A percentile compares a stretch with the other conserved stretches of the same genome.
Evolutionary conservation across 78 protist genomes (phyloP).

Genomic region (Speleostelium caveatum): DNA sequence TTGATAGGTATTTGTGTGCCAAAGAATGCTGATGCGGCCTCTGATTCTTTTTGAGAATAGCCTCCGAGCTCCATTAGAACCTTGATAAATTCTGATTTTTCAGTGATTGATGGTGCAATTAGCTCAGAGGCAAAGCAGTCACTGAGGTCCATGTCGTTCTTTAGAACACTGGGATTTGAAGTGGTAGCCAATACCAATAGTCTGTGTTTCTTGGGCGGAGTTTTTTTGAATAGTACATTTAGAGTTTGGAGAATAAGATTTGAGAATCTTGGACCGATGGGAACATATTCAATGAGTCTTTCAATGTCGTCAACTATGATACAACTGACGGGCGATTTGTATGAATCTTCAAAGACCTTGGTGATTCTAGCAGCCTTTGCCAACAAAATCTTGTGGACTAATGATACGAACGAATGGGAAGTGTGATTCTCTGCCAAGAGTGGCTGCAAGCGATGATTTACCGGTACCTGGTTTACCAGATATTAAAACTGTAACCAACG

Average conservation of each 20-base stretch:
- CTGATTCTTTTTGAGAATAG: slow-evolving; percentile 47
- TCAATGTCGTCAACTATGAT: slow-evolving; percentile 98
- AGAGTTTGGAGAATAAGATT: slow-evolving; percentile 96
- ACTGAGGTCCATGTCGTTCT: slow-evolving; percentile 81
- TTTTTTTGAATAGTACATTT: slow-evolving; percentile 85
- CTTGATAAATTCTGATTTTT: slow-evolving; percentile 2
- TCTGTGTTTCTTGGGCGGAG: slow-evolving; percentile 92
- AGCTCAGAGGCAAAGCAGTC: slow-evolving; percentile 72
- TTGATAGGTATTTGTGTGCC: slow-evolving; percentile 84
- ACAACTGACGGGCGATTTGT: slow-evolving; percentile 92
- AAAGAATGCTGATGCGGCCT: slow-evolving; percentile 12
- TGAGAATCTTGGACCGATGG: slow-evolving; percentile 98
- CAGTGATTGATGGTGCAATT: slow-evolving; percentile 57
- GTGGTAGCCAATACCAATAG: slow-evolving; percentile 96
- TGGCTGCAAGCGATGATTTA: slow-evolving; percentile 97
- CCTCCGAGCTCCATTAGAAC: slow-evolving; percentile 33
- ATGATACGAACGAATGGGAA: slow-evolving; percentile 96
- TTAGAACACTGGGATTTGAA: slow-evolving; percentile 35
- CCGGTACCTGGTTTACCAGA: slow-evolving; percentile 94
- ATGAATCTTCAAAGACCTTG: slow-evolving; percentile 98
- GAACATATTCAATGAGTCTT: slow-evolving; percentile 95
- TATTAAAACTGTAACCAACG: slow-evolving; percentile 90
- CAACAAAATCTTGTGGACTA: slow-evolving; percentile 90
- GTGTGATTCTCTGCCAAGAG: slow-evolving; percentile 84
- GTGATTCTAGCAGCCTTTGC: slow-evolving; percentile 85